These are phyloP conservation scores for Monosporozyma solicola DNA, from an alignment of 805 yeast species.

Conservation along the genomic window DNA sequence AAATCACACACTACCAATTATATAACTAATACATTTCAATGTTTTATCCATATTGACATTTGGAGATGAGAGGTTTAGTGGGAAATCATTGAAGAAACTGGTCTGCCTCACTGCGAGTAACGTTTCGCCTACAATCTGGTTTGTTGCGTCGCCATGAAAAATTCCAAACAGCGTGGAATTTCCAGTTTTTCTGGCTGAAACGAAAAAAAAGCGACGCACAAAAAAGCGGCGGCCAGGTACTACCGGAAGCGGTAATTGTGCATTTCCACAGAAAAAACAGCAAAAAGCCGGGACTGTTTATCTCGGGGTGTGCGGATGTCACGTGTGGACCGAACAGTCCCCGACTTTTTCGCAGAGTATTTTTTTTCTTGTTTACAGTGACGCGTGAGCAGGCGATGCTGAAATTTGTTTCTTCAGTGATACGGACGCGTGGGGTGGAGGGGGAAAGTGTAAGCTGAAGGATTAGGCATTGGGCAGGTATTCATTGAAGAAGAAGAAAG, in stretches of 20 bases:
- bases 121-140: background rate
- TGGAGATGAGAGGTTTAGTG: background rate
- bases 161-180: background rate
- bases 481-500: too few species aligned
- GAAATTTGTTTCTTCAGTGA: background rate
- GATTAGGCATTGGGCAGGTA: background rate
- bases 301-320: background rate
- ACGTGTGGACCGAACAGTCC: background rate
- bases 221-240: background rate
- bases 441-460: background rate
- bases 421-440: background rate
- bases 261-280: background rate
- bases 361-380: background rate
- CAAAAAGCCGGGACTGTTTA: background rate
- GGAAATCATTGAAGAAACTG: background rate
- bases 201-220: background rate
- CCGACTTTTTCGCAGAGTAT: background rate
- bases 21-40: background rate
- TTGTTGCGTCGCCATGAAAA: background rate
- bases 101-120: background rate
- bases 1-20: background rate
- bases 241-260: background rate
- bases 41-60: background rate
- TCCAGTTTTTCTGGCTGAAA: background rate
- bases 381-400: background rate